Conservation (phyloP, 225 moss, liverwort and hornwort genomes). For the Marchantia polymorpha region DNA sequence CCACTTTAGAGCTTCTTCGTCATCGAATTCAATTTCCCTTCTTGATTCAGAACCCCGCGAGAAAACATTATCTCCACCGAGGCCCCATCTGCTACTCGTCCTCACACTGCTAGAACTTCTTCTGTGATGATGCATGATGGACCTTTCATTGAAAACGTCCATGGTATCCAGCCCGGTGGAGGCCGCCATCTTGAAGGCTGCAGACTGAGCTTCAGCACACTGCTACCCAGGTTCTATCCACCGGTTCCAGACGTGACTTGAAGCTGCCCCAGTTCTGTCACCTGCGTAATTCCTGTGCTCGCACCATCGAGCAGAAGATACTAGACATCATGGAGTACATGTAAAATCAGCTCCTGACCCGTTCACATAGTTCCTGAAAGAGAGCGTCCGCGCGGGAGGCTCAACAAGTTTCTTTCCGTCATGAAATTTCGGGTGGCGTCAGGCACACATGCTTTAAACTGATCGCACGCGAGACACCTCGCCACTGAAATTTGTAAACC, state of each 20-base stretch:
- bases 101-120: neutral
- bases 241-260: no score
- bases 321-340: neutral
- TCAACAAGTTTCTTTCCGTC: neutral
- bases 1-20: slow-evolving; percentile 50
- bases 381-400: neutral
- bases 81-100: neutral
- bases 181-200: slow-evolving; percentile 2
- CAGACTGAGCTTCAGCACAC: neutral
- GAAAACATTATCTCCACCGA: slow-evolving; percentile 33
- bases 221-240: no score
- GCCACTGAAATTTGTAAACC: neutral
- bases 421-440: no score
- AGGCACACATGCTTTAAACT: no score
- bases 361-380: neutral
- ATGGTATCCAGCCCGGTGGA: slow-evolving; percentile 1
- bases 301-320: neutral
- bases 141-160: slow-evolving; percentile 6
- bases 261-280: no score
- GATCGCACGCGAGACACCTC: neutral
- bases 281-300: neutral
- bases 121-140: neutral
- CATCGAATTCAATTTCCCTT: slow-evolving; percentile 16
- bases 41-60: slow-evolving; percentile 18
- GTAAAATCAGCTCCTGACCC: neutral